These are phyloP conservation scores for Aspergillus nomiae DNA, from an alignment of 2,329 filamentous ascomycete genomes.

Conservation along the genomic window DNA sequence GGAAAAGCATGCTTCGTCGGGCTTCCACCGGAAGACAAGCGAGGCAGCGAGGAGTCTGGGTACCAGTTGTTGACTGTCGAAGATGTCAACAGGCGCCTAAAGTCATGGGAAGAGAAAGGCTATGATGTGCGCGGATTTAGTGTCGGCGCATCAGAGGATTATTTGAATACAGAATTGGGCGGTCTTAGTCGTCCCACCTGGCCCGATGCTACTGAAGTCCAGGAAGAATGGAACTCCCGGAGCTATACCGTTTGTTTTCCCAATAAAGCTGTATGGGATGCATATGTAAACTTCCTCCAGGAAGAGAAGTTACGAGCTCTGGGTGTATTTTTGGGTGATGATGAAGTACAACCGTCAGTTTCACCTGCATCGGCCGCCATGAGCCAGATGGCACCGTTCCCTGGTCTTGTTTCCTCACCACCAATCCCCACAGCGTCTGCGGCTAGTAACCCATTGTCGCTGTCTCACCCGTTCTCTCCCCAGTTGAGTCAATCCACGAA, in stretches of 20 bases:
- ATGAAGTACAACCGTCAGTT: conserved; percentile 67
- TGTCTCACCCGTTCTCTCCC: conserved; percentile 64
- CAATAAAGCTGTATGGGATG: conserved; percentile 64
- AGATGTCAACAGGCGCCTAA: conserved; percentile 43
- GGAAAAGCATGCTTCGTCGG: conserved; percentile 73
- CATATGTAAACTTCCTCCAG: conserved; percentile 78
- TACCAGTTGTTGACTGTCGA: conserved; percentile 40
- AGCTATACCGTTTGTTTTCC: conserved; percentile 45
- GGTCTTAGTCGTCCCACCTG: conserved; percentile 47
- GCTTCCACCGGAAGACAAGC: conserved; percentile 67
- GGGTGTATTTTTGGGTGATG: conserved; percentile 78
- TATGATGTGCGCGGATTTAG: conserved; percentile 47
- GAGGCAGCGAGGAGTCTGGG: conserved; percentile 53
- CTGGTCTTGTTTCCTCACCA: conserved; percentile 78
- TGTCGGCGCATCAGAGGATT: conserved; percentile 33
- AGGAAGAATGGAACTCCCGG: conserved; percentile 36
- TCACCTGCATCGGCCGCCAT: conserved; percentile 67
- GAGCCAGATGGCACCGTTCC: conserved; percentile 72
- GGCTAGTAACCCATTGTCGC: conserved; percentile 67
- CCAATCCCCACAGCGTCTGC: conserved; percentile 78
- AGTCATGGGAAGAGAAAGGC: conserved; percentile 45
- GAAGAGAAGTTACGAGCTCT: conserved; percentile 92
- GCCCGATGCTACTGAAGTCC: conserved; percentile 43
- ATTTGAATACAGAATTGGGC: conserved; percentile 32
- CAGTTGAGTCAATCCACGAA: conserved; percentile 61